Percentiles rank a stretch among this genome's conserved stretches.
These are phyloP conservation scores for Neostapfia colusana DNA, from an alignment of 176 grass and related monocot genomes.

Conservation along the genomic window DNA sequence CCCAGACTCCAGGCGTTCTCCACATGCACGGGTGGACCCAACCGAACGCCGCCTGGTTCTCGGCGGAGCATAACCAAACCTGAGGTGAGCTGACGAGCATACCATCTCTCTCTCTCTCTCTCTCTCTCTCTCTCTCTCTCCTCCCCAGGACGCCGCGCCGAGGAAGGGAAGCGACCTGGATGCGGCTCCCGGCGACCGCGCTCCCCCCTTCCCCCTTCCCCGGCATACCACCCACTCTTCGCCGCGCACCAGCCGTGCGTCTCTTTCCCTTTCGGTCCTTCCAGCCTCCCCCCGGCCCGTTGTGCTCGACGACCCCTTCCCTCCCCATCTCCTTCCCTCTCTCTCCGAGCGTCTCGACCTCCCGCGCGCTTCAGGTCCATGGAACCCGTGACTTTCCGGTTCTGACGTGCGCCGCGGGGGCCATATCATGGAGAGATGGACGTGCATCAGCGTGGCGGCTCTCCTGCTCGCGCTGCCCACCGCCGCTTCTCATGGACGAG, in stretches of 20 bases:
- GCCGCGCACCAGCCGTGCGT: constrained; percentile 7
- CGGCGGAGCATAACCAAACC: constrained; percentile 8
- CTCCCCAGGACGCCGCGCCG: neutral
- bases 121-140: neutral
- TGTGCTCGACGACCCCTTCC: no score
- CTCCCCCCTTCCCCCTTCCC: no score
- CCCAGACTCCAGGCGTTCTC: neutral
- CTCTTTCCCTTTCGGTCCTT: neutral
- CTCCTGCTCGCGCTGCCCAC: constrained; percentile 32
- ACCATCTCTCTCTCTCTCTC: no score
- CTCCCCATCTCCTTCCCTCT: neutral
- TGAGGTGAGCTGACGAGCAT: no score
- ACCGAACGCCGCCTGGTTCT: no score
- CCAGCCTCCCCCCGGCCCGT: neutral
- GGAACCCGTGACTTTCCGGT: no score
- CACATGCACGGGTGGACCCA: neutral
- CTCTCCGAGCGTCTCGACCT: neutral
- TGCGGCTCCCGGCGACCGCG: neutral
- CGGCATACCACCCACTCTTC: constrained; percentile 30
- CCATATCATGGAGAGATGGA: constrained; percentile 49
- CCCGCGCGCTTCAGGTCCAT: neutral
- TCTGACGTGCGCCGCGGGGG: constrained; percentile 25
- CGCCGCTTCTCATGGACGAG: constrained; percentile 26
- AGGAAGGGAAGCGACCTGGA: constrained; percentile 35
- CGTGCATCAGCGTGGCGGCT: neutral